phyloP scores from a whole-genome alignment of 1,284 basidiomycete genomes.

The Caloboletus firmus region DNA sequence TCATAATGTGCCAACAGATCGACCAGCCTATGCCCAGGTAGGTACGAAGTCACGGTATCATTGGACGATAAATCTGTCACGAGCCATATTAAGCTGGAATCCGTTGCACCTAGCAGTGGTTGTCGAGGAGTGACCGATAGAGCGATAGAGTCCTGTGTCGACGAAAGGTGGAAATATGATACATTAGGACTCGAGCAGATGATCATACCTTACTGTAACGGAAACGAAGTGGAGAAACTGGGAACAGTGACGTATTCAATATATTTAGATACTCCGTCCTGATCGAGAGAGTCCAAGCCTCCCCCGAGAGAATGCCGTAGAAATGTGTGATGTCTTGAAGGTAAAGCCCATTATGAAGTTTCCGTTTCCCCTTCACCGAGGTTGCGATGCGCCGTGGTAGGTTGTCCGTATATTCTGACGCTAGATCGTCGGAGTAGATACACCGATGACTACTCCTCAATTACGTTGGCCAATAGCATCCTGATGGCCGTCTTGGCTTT shows the following conservation, averaged over 20 bases:
- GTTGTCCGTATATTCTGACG: constrained; percentile 20
- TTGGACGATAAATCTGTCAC: constrained; percentile 34
- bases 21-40: background rate
- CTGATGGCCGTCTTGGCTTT: constrained; percentile 6
- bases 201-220: constrained; percentile 27
- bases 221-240: constrained; percentile 28
- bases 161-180: background rate
- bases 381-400: background rate
- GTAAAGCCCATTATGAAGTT: constrained; percentile 9
- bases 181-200: background rate
- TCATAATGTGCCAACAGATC: background rate
- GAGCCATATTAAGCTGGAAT: constrained; percentile 25
- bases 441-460: constrained; percentile 17
- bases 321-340: constrained; percentile 1
- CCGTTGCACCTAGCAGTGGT: constrained; percentile 27
- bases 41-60: constrained; percentile 5
- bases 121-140: constrained; percentile 29
- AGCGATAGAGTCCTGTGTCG: constrained; percentile 28
- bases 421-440: constrained; percentile 25
- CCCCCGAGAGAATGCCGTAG: constrained; percentile 13
- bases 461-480: background rate
- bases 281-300: constrained; percentile 29
- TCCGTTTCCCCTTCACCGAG: constrained; percentile 28
- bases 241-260: constrained; percentile 16
- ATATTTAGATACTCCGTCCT: constrained; percentile 31